These are phyloP conservation scores for Gymnopus androsaceus DNA, from an alignment of 1,284 basidiomycete species.

Conservation along the genomic window DNA sequence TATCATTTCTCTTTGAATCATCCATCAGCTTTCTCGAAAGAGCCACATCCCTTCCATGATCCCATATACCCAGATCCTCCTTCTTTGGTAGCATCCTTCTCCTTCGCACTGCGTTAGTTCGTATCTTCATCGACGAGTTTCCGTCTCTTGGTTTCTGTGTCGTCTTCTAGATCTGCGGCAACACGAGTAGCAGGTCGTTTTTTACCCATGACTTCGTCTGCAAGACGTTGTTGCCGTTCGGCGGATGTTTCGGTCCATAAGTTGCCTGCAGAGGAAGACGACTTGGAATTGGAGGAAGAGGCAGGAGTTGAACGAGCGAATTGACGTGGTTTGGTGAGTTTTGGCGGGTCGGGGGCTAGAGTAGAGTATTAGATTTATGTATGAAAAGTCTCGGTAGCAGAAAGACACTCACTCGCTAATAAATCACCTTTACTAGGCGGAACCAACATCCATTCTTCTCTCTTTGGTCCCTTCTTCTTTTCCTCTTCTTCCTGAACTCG, in stretches of 20 bases:
- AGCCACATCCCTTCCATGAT: constrained; percentile 85
- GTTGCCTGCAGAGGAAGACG: constrained; percentile 37
- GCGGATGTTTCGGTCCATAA: constrained; percentile 94
- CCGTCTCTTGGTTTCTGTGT: constrained; percentile 33
- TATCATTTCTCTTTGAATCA: constrained; percentile 73
- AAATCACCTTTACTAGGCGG: constrained; percentile 82
- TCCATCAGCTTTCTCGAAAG: constrained; percentile 84
- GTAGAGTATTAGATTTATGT: constrained; percentile 31
- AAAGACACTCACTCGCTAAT: constrained; percentile 60
- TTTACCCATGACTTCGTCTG: constrained; percentile 85
- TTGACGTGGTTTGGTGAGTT: constrained; percentile 66
- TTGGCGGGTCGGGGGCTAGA: constrained; percentile 69
- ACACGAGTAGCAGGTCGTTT: constrained; percentile 66
- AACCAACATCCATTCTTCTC: constrained; percentile 95
- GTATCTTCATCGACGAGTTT: constrained; percentile 36
- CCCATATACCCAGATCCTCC: constrained; percentile 79
- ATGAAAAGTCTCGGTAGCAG: constrained; percentile 19
- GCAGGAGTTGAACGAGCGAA: constrained; percentile 63
- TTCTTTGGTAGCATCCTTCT: too few relatives aligned
- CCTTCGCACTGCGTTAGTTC: constrained; percentile 27
- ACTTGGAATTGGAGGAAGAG: constrained; percentile 45
- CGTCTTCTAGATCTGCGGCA: constrained; percentile 37
- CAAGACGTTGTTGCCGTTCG: constrained; percentile 80
- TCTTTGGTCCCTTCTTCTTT: constrained; percentile 72
- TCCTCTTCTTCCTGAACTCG: constrained; percentile 67